phyloP scores from a whole-genome alignment of 805 yeast species.

The Teunomyces stri region DNA sequence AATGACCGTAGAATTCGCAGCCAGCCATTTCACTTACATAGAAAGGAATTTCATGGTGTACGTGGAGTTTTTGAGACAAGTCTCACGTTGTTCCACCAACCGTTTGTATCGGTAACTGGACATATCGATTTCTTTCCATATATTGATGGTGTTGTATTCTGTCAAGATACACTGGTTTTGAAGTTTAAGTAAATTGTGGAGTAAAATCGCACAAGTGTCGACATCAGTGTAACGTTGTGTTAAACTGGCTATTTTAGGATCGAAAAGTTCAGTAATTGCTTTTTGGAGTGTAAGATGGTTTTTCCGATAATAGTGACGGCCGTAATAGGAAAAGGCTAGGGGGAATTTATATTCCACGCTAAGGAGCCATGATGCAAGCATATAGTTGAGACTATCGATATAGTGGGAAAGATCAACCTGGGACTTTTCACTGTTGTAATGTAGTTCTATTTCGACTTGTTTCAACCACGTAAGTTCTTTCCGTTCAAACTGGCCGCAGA shows the following conservation, averaged over 20 bases:
- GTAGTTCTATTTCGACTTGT: background rate
- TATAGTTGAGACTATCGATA: constrained; percentile 14
- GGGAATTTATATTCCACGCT: constrained; percentile 23
- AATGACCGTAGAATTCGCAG: background rate
- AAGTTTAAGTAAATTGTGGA: constrained; percentile 9
- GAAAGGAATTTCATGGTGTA: background rate
- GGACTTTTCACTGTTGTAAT: background rate
- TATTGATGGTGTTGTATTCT: constrained; percentile 9
- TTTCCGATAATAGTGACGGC: constrained; percentile 15
- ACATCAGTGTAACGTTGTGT: background rate
- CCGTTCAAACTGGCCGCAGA: background rate
- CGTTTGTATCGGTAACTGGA: background rate
- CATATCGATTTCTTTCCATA: constrained; percentile 7
- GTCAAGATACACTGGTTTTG: constrained; percentile 8
- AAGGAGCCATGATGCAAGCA: constrained; percentile 16
- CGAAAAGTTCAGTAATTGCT: constrained; percentile 8
- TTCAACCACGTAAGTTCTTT: background rate
- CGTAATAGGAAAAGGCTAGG: constrained; percentile 23
- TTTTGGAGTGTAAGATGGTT: constrained; percentile 15
- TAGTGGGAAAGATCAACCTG: background rate
- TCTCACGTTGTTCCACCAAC: background rate
- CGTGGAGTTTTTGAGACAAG: background rate
- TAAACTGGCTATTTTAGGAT: constrained; percentile 1
- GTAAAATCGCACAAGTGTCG: constrained; percentile 1
- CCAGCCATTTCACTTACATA: background rate